phyloP scores from a whole-genome alignment of 257 asterid species.

The Nicotiana obtusifolia region DNA sequence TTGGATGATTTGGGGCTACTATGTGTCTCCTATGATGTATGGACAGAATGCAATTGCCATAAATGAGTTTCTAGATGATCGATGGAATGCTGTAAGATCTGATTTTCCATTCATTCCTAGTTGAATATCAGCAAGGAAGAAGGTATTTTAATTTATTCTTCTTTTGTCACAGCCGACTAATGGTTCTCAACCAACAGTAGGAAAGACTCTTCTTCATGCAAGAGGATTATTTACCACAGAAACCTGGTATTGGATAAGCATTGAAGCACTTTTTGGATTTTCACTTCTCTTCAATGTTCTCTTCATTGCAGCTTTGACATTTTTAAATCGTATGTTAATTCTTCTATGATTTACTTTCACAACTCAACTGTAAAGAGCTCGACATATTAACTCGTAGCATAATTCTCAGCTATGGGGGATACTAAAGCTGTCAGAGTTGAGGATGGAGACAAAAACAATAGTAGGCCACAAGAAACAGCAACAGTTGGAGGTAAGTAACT shows the following conservation, averaged over 20 bases:
- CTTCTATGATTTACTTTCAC: not conserved
- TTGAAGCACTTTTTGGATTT: slow-evolving; percentile 56
- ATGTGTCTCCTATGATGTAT: slow-evolving; percentile 84
- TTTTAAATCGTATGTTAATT: slow-evolving; percentile 56
- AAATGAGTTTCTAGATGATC: slow-evolving; percentile 68
- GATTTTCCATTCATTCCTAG: not conserved
- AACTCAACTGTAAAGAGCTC: not conserved
- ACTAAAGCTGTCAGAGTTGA: slow-evolving; percentile 42
- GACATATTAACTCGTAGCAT: not conserved
- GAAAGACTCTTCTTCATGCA: slow-evolving; percentile 63
- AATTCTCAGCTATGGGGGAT: slow-evolving; percentile 62
- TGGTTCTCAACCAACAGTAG: slow-evolving; percentile 60
- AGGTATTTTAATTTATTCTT: not conserved
- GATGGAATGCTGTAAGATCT: slow-evolving; percentile 72
- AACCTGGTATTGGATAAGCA: slow-evolving; percentile 66
- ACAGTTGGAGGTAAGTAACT: slow-evolving; percentile 38
- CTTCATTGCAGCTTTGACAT: slow-evolving; percentile 65
- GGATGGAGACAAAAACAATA: slow-evolving; percentile 29
- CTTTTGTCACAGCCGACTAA: slow-evolving; percentile 36
- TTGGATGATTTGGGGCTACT: slow-evolving; percentile 96
- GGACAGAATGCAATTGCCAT: slow-evolving; percentile 89
- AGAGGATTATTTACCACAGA: slow-evolving; percentile 66
- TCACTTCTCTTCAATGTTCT: slow-evolving; percentile 67
- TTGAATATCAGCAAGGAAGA: not conserved
- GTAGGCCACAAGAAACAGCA: slow-evolving; percentile 10